Evolutionary conservation across 305 asterid species (phyloP).

Genomic region (Striga hermonthica): DNA sequence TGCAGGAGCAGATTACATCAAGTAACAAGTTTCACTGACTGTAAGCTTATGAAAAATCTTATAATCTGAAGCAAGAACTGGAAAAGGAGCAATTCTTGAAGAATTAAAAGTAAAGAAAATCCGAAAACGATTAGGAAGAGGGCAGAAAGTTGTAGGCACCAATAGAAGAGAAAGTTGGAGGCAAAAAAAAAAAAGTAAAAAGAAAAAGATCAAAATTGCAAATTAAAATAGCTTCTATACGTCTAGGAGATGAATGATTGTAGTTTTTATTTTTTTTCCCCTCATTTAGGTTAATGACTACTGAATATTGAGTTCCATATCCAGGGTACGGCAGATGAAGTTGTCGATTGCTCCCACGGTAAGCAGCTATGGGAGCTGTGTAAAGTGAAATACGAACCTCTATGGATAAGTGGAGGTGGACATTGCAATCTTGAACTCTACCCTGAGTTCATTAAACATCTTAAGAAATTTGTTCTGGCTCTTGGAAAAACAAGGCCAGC

Average conservation of each 20-base stretch:
- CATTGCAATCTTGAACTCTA: conserved; percentile 98
- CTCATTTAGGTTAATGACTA: conserved; percentile 19
- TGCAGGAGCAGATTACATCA: too few relatives aligned
- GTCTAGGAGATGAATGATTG: conserved; percentile 6
- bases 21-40: too few relatives aligned
- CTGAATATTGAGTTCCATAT: conserved; percentile 22
- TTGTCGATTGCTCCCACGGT: conserved; percentile 92
- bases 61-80: too few relatives aligned
- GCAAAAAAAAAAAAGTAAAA: too few relatives aligned
- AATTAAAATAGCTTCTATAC: neutral
- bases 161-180: too few relatives aligned
- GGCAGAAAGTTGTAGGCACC: too few relatives aligned
- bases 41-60: too few relatives aligned
- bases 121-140: too few relatives aligned
- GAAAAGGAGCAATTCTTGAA: too few relatives aligned
- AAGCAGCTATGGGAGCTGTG: conserved; percentile 92
- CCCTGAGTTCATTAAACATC: conserved; percentile 88
- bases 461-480: conserved; percentile 75
- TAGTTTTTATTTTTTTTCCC: neutral
- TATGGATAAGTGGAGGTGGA: conserved; percentile 95
- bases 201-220: too few relatives aligned
- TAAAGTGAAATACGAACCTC: conserved; percentile 83
- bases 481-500: conserved; percentile 76
- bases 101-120: too few relatives aligned
- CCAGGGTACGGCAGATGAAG: conserved; percentile 96